Evolutionary conservation across 148 eudicot species (phyloP).

Genomic region (Mesembryanthemum crystallinum): DNA sequence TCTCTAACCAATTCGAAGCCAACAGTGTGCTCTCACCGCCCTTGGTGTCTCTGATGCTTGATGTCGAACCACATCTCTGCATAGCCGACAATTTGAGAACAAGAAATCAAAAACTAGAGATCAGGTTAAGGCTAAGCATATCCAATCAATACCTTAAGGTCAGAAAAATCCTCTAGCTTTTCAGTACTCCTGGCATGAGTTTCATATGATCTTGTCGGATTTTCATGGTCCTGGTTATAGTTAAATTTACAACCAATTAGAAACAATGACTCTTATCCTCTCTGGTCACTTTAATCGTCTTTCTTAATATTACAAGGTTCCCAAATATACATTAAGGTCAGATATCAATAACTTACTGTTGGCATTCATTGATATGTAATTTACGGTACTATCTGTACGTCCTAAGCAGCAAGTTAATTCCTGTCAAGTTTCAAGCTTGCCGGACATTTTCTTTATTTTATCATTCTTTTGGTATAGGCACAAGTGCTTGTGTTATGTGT

Average conservation of each 20-base stretch:
- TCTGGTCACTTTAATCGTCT: neutral
- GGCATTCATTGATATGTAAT: no score
- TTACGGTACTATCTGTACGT: neutral
- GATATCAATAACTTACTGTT: no score
- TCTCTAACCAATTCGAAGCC: constrained; percentile 53
- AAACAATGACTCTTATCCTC: no score
- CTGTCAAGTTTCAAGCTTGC: neutral
- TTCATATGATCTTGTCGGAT: constrained; percentile 12
- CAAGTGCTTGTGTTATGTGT: neutral
- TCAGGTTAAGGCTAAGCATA: neutral
- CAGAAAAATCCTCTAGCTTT: constrained; percentile 26
- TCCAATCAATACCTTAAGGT: constrained; percentile 23
- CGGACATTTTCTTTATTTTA: neutral
- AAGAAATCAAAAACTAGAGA: neutral
- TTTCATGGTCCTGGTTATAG: constrained; percentile 19
- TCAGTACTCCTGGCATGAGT: constrained; percentile 9
- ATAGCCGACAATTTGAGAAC: constrained; percentile 8
- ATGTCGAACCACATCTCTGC: constrained; percentile 48
- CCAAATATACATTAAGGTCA: neutral
- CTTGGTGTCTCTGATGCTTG: constrained; percentile 29
- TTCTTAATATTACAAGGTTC: neutral
- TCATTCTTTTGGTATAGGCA: constrained; percentile 1
- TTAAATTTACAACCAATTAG: neutral
- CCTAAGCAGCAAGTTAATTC: neutral
- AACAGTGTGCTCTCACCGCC: constrained; percentile 23